Evolutionary conservation across 192 early-diverging fungal genomes (phyloP), one percentile per base, ranked within the genome.

Genomic region (Lobulomyces angularis): DNA sequence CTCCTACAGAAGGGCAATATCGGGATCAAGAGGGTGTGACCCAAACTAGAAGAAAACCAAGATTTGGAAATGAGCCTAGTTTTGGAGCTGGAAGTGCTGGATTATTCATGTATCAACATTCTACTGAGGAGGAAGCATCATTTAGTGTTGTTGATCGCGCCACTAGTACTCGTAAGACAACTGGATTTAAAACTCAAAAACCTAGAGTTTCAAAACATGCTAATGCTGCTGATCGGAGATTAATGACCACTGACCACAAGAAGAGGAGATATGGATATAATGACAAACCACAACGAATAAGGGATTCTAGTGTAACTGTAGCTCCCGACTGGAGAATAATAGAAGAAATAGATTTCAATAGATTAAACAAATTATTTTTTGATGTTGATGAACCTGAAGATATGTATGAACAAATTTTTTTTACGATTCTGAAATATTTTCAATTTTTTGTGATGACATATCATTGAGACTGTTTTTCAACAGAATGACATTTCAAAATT

Each of bases 341-440:
- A 46, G 90, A 94, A 53, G 94, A 96, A 58, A 83, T 92, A 46
- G 90, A 96, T 55, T 93, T 98, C 50, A 73, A 56, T 39, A 78
- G 90, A 17, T 62, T 98, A 63, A 64, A 64, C 43, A 84, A 85
- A 52, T 73, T 91, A 32, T 81, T 71, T 58, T 91, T 80, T 46
- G 72, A 74, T 34, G 75, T 82, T 17, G 72, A 76, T 8, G 74
- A 79, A n/a, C 69, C 80, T n/a, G 67, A 72, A 28, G 89, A 88
- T 51, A 52, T 89, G 71, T 87, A 77, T 34, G 75, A n/a, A n/a
- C n/a, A n/a, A n/a, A n/a, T n/a, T n/a, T n/a, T n/a, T n/a, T n/a
- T n/a, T n/a, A n/a, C n/a, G n/a, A n/a, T n/a, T n/a, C n/a, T 19
- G 34, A 8, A 33, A 0, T 24, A 21, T 43, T 40, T 17, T 22